phyloP scores from a whole-genome alignment of 2,329 filamentous ascomycete genomes.

The Aspergillus viridinutans region DNA sequence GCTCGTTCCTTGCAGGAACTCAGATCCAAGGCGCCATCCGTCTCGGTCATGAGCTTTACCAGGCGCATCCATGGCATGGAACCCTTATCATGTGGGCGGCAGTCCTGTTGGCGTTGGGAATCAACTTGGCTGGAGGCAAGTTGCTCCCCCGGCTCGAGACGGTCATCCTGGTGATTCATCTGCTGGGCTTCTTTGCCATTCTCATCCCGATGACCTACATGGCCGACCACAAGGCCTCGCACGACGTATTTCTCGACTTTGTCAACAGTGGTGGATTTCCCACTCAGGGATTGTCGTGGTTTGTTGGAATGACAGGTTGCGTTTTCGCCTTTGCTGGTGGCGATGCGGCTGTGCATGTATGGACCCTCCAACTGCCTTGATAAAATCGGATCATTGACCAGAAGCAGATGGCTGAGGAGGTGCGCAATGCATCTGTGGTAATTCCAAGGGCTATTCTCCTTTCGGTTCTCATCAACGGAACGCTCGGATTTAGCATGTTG shows the following conservation, averaged over 20 bases:
- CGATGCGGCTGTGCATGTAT: constrained; percentile 37
- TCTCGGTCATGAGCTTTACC: constrained; percentile 37
- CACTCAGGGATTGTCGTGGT: constrained; percentile 38
- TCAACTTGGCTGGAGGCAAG: constrained; percentile 44
- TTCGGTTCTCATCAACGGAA: constrained; percentile 33
- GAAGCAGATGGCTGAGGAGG: constrained; percentile 36
- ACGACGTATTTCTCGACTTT: constrained; percentile 47
- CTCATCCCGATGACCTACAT: constrained; percentile 45
- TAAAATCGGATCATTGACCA: neutral
- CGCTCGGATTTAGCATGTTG: constrained; percentile 34
- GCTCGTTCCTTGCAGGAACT: constrained; percentile 29
- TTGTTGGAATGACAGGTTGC: constrained; percentile 32
- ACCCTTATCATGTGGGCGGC: constrained; percentile 48
- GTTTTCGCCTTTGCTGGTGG: constrained; percentile 37
- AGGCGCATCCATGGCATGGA: constrained; percentile 44
- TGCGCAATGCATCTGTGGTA: constrained; percentile 32
- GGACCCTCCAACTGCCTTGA: constrained; percentile 3
- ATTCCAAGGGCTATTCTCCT: constrained; percentile 37
- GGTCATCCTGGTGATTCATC: constrained; percentile 46
- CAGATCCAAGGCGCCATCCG: constrained; percentile 35
- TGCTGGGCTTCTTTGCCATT: constrained; percentile 52
- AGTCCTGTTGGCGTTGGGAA: constrained; percentile 32
- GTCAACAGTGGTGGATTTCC: constrained; percentile 45
- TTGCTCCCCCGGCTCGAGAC: constrained; percentile 48
- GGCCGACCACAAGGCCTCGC: constrained; percentile 37